Percentiles rank a stretch among this genome's conserved stretches.
Conservation (phyloP, 805 yeast genomes). For the Jamesozyma piceae region DNA sequence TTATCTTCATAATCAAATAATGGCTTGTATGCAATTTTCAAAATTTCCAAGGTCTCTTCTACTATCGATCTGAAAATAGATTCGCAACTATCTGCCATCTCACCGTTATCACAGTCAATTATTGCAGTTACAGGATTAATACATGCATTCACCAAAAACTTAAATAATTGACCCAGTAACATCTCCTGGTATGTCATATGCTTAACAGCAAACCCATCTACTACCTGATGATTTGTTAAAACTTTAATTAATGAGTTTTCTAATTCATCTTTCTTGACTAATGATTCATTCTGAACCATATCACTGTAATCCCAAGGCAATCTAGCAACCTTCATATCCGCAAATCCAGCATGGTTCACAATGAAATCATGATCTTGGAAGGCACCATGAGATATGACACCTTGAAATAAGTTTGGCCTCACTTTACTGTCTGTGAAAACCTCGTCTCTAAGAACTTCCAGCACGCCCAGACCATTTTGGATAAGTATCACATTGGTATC, state of each 20-base stretch:
- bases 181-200: slow-evolving; percentile 39
- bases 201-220: slow-evolving; percentile 22
- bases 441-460: slow-evolving; percentile 42
- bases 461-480: slow-evolving; percentile 87
- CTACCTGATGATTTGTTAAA: slow-evolving; percentile 19
- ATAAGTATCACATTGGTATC: slow-evolving; percentile 58
- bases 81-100: slow-evolving; percentile 44
- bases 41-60: slow-evolving; percentile 28
- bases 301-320: slow-evolving; percentile 36
- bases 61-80: slow-evolving; percentile 29
- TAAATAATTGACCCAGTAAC: slow-evolving; percentile 57
- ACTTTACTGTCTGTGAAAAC: slow-evolving; percentile 45
- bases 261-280: slow-evolving; percentile 8
- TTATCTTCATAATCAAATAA: slow-evolving; percentile 23
- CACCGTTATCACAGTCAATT: slow-evolving; percentile 70
- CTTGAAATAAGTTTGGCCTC: slow-evolving; percentile 58
- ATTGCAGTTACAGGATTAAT: slow-evolving; percentile 78
- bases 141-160: slow-evolving; percentile 71
- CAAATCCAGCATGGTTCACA: slow-evolving; percentile 59
- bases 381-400: slow-evolving; percentile 79
- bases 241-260: slow-evolving; percentile 25
- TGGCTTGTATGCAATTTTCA: slow-evolving; percentile 22
- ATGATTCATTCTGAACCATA: slow-evolving; percentile 15
- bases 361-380: slow-evolving; percentile 39
- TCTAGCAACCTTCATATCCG: slow-evolving; percentile 49